phyloP scores from a whole-genome alignment of 2,329 filamentous ascomycete species.

The Tolypocladium inflatum region DNA sequence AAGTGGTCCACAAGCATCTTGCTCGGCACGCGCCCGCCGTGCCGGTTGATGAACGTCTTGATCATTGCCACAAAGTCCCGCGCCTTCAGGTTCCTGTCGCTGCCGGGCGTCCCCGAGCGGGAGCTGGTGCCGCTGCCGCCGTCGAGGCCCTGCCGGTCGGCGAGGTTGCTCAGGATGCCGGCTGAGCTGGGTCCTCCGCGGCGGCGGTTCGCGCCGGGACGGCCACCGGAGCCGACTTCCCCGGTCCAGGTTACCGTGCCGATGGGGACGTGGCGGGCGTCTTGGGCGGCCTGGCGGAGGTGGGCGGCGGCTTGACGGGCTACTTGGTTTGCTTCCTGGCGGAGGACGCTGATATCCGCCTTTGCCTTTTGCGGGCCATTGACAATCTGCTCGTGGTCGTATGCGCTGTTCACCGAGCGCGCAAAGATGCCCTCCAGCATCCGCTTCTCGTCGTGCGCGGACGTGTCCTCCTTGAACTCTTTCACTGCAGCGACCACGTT shows the following conservation, averaged over 20 bases:
- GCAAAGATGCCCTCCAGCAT: slow-evolving; percentile 87
- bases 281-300: slow-evolving; percentile 62
- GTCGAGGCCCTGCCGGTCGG: slow-evolving; percentile 44
- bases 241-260: slow-evolving; percentile 94
- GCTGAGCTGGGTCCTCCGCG: slow-evolving; percentile 44
- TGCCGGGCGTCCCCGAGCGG: slow-evolving; percentile 32
- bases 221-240: slow-evolving; percentile 66
- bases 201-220: slow-evolving; percentile 48
- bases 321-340: slow-evolving; percentile 70
- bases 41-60: slow-evolving; percentile 65
- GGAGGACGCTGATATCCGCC: slow-evolving; percentile 69
- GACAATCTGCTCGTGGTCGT: slow-evolving; percentile 89
- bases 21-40: slow-evolving; percentile 70
- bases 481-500: slow-evolving; percentile 56
- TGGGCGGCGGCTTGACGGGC: slow-evolving; percentile 70
- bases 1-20: slow-evolving; percentile 89
- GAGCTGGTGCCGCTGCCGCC: slow-evolving; percentile 33
- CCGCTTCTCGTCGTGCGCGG: slow-evolving; percentile 55
- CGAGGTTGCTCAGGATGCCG: slow-evolving; percentile 45
- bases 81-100: slow-evolving; percentile 32
- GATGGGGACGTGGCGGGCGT: slow-evolving; percentile 62
- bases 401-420: slow-evolving; percentile 76
- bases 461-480: slow-evolving; percentile 46
- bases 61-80: slow-evolving; percentile 65
- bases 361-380: slow-evolving; percentile 62